phyloP scores from a whole-genome alignment of 2,329 filamentous ascomycete species.

The Cladosporium phlei region DNA sequence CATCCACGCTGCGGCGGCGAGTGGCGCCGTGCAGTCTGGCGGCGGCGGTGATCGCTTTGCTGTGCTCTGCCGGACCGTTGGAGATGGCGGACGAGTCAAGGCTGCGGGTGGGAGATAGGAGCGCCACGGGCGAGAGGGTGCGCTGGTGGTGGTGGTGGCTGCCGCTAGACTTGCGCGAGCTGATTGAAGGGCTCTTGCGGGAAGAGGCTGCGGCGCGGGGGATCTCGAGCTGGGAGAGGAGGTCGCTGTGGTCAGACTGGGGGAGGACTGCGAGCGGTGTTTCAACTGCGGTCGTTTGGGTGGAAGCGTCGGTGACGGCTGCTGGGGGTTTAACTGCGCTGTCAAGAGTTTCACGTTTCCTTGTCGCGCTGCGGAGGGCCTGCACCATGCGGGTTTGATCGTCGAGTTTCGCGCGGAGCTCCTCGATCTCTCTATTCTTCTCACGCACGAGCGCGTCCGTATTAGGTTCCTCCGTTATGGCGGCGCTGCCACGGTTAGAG shows the following conservation, averaged over 20 bases:
- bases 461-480: conserved; percentile 62
- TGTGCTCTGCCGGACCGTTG: conserved; percentile 3
- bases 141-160: conserved; percentile 26
- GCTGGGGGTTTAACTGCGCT: conserved; percentile 14
- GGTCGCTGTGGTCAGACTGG: neutral
- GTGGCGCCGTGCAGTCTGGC: conserved; percentile 11
- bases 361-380: conserved; percentile 76
- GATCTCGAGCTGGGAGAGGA: neutral
- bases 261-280: neutral
- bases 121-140: conserved; percentile 28
- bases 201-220: conserved; percentile 17
- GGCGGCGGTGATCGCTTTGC: conserved; percentile 1
- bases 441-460: conserved; percentile 69
- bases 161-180: conserved; percentile 21
- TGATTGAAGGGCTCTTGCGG: conserved; percentile 24
- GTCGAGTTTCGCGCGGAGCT: conserved; percentile 81
- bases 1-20: conserved; percentile 65
- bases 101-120: conserved; percentile 18
- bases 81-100: neutral
- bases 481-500: conserved; percentile 37
- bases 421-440: conserved; percentile 88
- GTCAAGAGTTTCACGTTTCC: conserved; percentile 67
- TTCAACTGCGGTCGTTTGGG: conserved; percentile 17
- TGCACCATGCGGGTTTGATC: conserved; percentile 93
- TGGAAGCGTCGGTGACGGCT: conserved; percentile 4